phyloP scores from a whole-genome alignment of 2,329 filamentous ascomycete species.

The Paracorniculantispora psalliotae region DNA sequence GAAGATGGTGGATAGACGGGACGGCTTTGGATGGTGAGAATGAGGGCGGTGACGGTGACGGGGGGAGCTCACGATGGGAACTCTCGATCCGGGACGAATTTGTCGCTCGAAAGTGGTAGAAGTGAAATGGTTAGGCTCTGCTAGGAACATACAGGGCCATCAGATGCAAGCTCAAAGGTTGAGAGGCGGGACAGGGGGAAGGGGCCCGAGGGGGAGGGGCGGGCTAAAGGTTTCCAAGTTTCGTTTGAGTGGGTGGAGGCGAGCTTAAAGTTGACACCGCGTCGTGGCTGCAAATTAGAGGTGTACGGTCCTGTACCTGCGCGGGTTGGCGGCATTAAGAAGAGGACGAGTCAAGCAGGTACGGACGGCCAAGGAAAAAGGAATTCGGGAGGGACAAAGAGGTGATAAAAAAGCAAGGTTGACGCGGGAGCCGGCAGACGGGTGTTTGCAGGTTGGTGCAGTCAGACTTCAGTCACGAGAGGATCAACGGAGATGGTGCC shows the following conservation, averaged over 20 bases:
- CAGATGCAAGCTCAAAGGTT: slow-evolving; percentile 9
- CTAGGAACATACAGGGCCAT: slow-evolving; percentile 5
- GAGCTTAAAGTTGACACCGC: slow-evolving; percentile 8
- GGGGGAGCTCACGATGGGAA: background rate
- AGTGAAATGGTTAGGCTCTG: slow-evolving; percentile 4
- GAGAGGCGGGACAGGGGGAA: slow-evolving; percentile 11
- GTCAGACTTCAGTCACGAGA: background rate
- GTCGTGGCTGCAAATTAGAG: slow-evolving; percentile 3
- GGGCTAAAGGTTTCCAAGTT: slow-evolving; percentile 11
- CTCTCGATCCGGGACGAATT: background rate
- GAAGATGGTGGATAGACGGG: background rate
- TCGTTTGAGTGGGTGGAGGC: slow-evolving; percentile 8
- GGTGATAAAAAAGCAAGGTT: background rate
- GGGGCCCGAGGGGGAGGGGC: slow-evolving; percentile 13
- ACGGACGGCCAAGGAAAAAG: background rate
- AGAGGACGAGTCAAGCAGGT: background rate
- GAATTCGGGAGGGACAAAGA: background rate
- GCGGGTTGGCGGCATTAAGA: background rate
- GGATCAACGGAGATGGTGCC: background rate
- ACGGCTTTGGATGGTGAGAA: background rate
- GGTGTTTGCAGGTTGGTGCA: slow-evolving; percentile 3
- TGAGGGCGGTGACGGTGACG: background rate
- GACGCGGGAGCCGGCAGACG: background rate
- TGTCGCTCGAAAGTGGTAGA: slow-evolving; percentile 4
- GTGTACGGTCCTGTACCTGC: too few relatives aligned